Conservation (phyloP, 2,329 filamentous ascomycete genomes). For the Aspergillus melleus region DNA sequence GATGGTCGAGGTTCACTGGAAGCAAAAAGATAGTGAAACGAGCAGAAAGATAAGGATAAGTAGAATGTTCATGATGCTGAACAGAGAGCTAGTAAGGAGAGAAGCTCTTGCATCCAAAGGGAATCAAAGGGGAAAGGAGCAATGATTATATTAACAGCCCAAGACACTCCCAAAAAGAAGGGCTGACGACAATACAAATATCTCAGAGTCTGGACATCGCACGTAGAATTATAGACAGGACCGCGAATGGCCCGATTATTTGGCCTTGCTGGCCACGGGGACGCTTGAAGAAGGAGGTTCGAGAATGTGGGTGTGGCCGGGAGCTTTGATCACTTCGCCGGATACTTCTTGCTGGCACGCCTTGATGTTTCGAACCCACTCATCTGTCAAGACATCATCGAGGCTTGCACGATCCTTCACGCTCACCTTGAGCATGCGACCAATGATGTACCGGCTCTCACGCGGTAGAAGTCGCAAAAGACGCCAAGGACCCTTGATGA, state of each 20-base stretch:
- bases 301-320: constrained; percentile 80
- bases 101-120: neutral
- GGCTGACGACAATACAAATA: neutral
- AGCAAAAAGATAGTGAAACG: neutral
- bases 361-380: constrained; percentile 82
- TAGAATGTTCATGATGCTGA: neutral
- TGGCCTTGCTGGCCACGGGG: constrained; percentile 38
- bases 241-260: constrained; percentile 21
- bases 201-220: neutral
- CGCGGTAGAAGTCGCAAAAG: constrained; percentile 82
- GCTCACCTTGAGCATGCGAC: constrained; percentile 87
- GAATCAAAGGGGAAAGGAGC: neutral
- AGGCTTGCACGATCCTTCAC: constrained; percentile 80
- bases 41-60: neutral
- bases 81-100: neutral
- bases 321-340: constrained; percentile 69
- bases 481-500: constrained; percentile 90
- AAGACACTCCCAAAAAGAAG: neutral
- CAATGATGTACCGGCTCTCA: constrained; percentile 86
- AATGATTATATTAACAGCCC: neutral
- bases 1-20: neutral
- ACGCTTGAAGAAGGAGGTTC: constrained; percentile 59
- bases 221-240: constrained; percentile 4
- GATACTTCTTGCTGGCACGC: constrained; percentile 79
- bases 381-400: constrained; percentile 80